Conservation (phyloP, 2,329 filamentous ascomycete genomes). For the Scolecobasidium constrictum region DNA sequence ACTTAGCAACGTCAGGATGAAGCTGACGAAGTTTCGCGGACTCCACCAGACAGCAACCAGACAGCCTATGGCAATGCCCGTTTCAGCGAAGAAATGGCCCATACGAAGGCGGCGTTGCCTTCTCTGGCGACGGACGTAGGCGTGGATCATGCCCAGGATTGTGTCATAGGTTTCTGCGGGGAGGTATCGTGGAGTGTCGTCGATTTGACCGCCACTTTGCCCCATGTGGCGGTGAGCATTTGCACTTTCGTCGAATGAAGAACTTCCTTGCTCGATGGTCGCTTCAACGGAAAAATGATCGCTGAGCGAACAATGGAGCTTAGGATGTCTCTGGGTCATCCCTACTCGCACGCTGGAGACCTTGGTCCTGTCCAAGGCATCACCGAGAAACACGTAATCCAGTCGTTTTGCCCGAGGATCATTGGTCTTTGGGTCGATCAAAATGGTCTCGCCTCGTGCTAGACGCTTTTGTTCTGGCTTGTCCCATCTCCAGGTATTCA, state of each 20-base stretch:
- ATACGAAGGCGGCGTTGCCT: constrained; percentile 62
- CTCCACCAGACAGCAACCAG: constrained; percentile 80
- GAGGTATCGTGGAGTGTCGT: constrained; percentile 14
- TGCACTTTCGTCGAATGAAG: not conserved
- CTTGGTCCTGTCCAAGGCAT: constrained; percentile 47
- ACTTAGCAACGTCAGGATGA: constrained; percentile 68
- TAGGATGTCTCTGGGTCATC: constrained; percentile 72
- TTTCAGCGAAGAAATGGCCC: constrained; percentile 58
- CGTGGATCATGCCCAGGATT: constrained; percentile 59
- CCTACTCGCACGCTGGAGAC: constrained; percentile 62
- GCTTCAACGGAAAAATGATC: constrained; percentile 91
- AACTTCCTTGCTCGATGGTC: constrained; percentile 44
- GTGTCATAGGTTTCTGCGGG: constrained; percentile 51
- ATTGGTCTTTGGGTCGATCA: constrained; percentile 51
- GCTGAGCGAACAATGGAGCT: constrained; percentile 73
- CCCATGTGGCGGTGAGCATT: not conserved
- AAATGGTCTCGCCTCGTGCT: constrained; percentile 51
- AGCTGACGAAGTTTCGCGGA: constrained; percentile 63
- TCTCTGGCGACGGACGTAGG: constrained; percentile 60
- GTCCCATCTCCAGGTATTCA: constrained; percentile 92
- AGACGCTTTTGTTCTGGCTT: constrained; percentile 58
- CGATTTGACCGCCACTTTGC: constrained; percentile 11
- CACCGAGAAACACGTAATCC: constrained; percentile 84
- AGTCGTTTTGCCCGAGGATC: constrained; percentile 76
- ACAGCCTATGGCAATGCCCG: constrained; percentile 61